Evolutionary conservation across 140 eudicot species (phyloP).

Genomic region (Bidens hawaiensis): DNA sequence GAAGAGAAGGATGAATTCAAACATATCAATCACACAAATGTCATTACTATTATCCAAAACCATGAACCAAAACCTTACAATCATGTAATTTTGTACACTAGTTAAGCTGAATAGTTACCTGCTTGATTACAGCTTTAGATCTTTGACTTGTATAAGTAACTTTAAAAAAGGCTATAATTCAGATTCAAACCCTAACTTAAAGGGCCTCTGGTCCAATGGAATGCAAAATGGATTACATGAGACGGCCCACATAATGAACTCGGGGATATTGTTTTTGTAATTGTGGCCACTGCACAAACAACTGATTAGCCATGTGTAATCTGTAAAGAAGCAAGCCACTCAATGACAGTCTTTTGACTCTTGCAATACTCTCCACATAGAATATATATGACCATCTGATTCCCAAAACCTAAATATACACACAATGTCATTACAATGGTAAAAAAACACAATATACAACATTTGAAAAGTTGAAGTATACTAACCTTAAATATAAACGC

Average conservation of each 20-base stretch:
- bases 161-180: background rate
- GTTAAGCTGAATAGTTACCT: background rate
- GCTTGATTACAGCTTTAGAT: background rate
- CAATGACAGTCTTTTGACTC: constrained; percentile 80
- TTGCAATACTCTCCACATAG: constrained; percentile 90
- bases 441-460: background rate
- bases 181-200: background rate
- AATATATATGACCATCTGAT: constrained; percentile 66
- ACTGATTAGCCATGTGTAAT: constrained; percentile 73
- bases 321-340: constrained; percentile 86
- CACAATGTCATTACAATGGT: background rate
- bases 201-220: background rate
- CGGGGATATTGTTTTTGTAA: constrained; percentile 68
- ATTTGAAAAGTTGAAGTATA: background rate
- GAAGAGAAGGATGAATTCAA: background rate
- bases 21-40: background rate
- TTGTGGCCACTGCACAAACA: constrained; percentile 94
- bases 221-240: constrained; percentile 44
- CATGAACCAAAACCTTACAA: background rate
- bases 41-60: background rate
- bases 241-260: constrained; percentile 81
- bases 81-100: background rate
- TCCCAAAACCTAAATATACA: constrained; percentile 53
- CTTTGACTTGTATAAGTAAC: background rate
- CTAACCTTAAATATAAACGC: constrained; percentile 67